These are phyloP conservation scores for Phoenix roebelenii DNA, from an alignment of 176 grass and related monocot genomes.

Conservation along the genomic window DNA sequence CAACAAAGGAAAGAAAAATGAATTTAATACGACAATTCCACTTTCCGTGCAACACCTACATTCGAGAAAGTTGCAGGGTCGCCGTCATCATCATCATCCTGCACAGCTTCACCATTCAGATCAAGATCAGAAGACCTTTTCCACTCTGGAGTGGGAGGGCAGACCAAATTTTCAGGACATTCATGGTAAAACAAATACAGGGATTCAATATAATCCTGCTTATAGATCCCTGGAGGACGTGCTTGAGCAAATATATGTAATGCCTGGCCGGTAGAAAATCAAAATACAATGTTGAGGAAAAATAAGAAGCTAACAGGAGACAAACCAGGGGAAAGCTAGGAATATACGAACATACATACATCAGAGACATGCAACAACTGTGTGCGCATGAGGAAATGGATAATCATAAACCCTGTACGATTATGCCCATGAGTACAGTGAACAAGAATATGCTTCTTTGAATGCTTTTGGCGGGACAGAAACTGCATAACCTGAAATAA, in stretches of 20 bases:
- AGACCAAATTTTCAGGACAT: slow-evolving; percentile 62
- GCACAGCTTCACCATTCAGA: slow-evolving; percentile 94
- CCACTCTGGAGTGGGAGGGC: slow-evolving; percentile 88
- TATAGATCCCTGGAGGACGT: slow-evolving; percentile 96
- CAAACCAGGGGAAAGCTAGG: background rate
- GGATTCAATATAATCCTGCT: slow-evolving; percentile 86
- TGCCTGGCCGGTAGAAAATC: slow-evolving; percentile 31
- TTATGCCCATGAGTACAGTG: slow-evolving; percentile 99
- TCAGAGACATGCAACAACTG: slow-evolving; percentile 57
- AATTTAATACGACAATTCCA: too few species aligned
- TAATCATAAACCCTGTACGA: slow-evolving; percentile 97
- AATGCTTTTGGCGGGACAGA: slow-evolving; percentile 59
- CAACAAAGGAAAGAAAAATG: too few species aligned
- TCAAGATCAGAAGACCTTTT: slow-evolving; percentile 84
- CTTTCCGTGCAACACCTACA: slow-evolving; percentile 37
- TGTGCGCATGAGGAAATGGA: slow-evolving; percentile 91
- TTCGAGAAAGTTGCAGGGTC: slow-evolving; percentile 27
- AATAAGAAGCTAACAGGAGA: background rate
- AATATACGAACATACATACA: slow-evolving; percentile 24
- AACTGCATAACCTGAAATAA: slow-evolving; percentile 64
- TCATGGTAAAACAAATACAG: slow-evolving; percentile 96
- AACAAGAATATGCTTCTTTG: slow-evolving; percentile 83
- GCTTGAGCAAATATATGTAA: slow-evolving; percentile 66
- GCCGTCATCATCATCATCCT: slow-evolving; percentile 65
- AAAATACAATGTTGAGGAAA: slow-evolving; percentile 32